These are phyloP conservation scores for Apiospora saccharicola DNA, from an alignment of 2,329 filamentous ascomycete genomes.

Conservation along the genomic window DNA sequence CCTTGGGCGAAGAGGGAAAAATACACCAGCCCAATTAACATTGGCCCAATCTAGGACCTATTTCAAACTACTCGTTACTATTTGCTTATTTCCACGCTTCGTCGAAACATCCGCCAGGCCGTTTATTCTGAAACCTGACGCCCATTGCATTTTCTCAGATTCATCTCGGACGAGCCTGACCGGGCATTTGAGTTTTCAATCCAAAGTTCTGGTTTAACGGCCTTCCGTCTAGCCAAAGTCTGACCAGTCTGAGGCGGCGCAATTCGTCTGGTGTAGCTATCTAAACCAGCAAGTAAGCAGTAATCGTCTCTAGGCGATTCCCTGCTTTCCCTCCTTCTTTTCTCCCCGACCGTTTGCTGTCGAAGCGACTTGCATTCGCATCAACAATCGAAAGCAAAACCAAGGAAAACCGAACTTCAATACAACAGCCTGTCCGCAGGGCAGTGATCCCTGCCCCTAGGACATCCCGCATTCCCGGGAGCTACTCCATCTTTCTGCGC, in stretches of 20 bases:
- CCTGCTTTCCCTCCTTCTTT: not conserved
- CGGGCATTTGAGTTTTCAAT: constrained; percentile 16
- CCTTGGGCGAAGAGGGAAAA: constrained; percentile 8
- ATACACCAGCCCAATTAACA: constrained; percentile 12
- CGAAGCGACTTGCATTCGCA: not conserved
- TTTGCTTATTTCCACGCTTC: constrained; percentile 9
- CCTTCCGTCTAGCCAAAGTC: constrained; percentile 5
- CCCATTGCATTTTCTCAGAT: not conserved
- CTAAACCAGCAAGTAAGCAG: constrained; percentile 2
- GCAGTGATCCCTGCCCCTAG: constrained; percentile 9
- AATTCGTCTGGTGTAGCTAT: not conserved
- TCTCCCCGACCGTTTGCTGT: not conserved
- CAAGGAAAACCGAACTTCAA: not conserved
- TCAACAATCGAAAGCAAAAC: constrained; percentile 7
- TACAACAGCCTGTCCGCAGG: not conserved
- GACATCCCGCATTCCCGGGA: not conserved
- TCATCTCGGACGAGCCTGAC: constrained; percentile 1
- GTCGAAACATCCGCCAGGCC: constrained; percentile 1
- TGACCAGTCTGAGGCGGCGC: not conserved
- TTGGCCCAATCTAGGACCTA: constrained; percentile 16
- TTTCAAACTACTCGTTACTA: constrained; percentile 13
- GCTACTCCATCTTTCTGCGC: constrained; percentile 35
- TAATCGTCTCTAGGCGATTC: not conserved
- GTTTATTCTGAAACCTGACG: constrained; percentile 18
- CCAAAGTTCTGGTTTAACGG: constrained; percentile 15